These are phyloP conservation scores for Nyssa sinensis DNA, from an alignment of 148 eudicot genomes.

Conservation along the genomic window DNA sequence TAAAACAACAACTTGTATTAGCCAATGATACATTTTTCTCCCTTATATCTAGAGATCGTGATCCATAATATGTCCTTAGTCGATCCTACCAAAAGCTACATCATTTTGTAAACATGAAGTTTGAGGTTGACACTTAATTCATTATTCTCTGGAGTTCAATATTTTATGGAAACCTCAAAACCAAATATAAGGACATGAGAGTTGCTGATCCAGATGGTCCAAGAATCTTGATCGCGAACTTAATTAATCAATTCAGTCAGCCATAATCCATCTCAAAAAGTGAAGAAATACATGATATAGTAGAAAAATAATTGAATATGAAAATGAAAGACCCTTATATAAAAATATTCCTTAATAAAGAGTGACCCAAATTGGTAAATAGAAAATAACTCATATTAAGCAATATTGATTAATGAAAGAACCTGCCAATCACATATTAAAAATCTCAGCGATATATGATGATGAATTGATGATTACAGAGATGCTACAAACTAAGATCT, in stretches of 20 bases:
- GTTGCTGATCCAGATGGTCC: neutral
- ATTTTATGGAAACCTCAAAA: neutral
- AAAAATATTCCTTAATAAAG: neutral
- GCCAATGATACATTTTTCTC: neutral
- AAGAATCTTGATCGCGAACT: neutral
- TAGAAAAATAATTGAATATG: neutral
- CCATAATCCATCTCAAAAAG: neutral
- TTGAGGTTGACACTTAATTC: neutral
- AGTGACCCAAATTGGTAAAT: neutral
- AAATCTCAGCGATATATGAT: neutral
- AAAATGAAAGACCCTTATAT: neutral
- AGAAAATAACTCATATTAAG: too few relatives aligned
- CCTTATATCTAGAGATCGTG: neutral
- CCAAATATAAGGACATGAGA: neutral
- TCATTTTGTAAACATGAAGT: neutral
- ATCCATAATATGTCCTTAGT: neutral
- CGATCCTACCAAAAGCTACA: neutral
- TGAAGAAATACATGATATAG: too few relatives aligned
- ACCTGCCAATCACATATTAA: neutral
- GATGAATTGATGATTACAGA: neutral
- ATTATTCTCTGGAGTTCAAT: neutral
- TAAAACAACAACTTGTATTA: neutral
- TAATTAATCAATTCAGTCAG: neutral
- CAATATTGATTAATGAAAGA: conserved; percentile 9
- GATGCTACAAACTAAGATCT: conserved; percentile 8